Base-by-base conservation (phyloP, 805 yeast genomes). In the Candida palmyrensis region DNA sequence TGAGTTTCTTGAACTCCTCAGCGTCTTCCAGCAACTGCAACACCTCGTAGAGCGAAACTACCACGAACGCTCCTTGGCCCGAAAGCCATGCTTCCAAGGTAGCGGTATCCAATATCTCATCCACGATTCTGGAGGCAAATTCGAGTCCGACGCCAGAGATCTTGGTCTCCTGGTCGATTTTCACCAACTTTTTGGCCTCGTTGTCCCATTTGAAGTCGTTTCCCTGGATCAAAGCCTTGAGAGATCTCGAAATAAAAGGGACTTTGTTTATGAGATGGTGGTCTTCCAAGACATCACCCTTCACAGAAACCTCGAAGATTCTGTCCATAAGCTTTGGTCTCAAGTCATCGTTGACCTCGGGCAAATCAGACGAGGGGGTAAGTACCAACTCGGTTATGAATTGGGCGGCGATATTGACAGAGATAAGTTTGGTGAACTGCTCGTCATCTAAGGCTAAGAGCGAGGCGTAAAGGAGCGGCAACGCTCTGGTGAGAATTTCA, bases 321-420 rank as follows among this genome's bases (percentile, higher is more conserved):
- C 73, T 68, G 22, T 72, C 70, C 11, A 85, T 49, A 23, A 86
- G 71, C 32, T 64, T 59, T 27, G 66, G 59, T 52, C 73, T 68
- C 29, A 59, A 53, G 52, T 53, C 68, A 12, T 63, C 71, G 12
- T 49, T 43, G 7, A 42, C 36, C 11, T 10, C 18, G 5, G 33
- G 19, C n/a, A n/a, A n/a, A n/a, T n/a, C n/a, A 21, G 55, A 18
- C 5, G 32, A 17, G 6, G 32, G 32, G 6, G 32, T 29, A 12
- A 29, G 25, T 5, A 29, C 22, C 15, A 85, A 66, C 62, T 90
- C 97, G 27, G 80, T 70, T 33, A 84, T 66, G 44, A 85, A 81
- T 61, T 90, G 97, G 25, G 92, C 73, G 19, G 95, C 95, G 38
- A 89, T 59, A 49, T 82, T 83, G 40, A 79, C 82, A n/a, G 62